Base-by-base conservation (phyloP, 257 asterid genomes). In the Marsdenia floribunda region DNA sequence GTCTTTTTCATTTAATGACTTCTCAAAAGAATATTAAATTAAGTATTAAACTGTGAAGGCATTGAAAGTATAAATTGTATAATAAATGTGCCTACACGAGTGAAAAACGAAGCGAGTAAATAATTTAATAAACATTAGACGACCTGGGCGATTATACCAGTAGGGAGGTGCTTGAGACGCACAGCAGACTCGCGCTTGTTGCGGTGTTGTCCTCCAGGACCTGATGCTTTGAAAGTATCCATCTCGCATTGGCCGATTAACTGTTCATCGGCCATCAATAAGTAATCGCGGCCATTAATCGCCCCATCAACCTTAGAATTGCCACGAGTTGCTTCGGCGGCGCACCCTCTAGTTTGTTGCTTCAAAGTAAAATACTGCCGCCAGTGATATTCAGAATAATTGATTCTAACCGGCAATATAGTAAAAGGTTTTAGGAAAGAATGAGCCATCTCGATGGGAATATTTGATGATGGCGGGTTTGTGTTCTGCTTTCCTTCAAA, bases 201-300 rank as follows among this genome's bases (percentile, higher is more conserved):
- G 37, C 99, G 97, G 86, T 94, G 99, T 81, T 94, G 99, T 54
- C 99, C 99, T 42, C 99, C 99, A 1, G 97, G 97, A 63, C 99
- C 99, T 1, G 97, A 92, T 44, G 91, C 82, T 85, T 87, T 94
- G 80, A 79, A 94, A 72, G 99, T 92, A 73, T 71, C 85, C 96
- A 89, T 86, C 83, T 94, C 96, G 42, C 97, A 94, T 76, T 89
- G 97, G 72, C 87, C 85, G 86, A 94, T 85, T 71, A 94, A 90
- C 83, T 89, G 91, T 52, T 90, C 99, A 77, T 94, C 97, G 0
- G 96, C 74, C 88, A 90, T 83, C 50, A 70, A 59, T 68, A 94
- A 86, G 79, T 89, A 92, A 72, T 86, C 91, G 37, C 75, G 81
- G 59, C 93, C 93, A 73, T 73, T 87, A 46, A 35, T n/a, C 12